Percentiles rank a stretch among this genome's conserved stretches.
phyloP scores from a whole-genome alignment of 1,139 yeast genomes.

The Geotrichum histeridarum region DNA sequence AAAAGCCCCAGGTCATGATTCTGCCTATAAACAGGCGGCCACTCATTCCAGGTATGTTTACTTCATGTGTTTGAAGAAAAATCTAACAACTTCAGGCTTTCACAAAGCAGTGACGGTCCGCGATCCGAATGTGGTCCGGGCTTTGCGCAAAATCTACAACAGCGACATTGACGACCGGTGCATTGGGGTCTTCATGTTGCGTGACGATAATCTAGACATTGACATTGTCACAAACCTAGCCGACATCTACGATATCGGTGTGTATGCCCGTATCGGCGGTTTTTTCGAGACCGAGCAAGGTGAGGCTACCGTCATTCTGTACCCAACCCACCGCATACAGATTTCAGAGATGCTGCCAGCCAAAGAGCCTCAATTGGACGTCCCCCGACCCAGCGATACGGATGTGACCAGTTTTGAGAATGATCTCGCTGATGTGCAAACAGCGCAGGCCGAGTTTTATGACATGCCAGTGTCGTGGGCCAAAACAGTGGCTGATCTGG shows the following conservation, averaged over 20 bases:
- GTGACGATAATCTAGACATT: constrained; percentile 64
- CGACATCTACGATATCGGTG: constrained; percentile 75
- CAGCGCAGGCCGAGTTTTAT: constrained; percentile 23
- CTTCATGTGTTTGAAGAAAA: background rate
- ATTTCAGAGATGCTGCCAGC: constrained; percentile 52
- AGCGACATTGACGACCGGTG: constrained; percentile 62
- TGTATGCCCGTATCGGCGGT: constrained; percentile 64
- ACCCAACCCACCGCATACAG: constrained; percentile 75
- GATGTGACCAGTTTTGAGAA: constrained; percentile 12
- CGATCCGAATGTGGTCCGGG: constrained; percentile 75
- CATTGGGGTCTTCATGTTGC: constrained; percentile 75
- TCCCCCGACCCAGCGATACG: background rate
- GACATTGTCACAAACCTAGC: constrained; percentile 61
- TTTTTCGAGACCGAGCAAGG: constrained; percentile 40
- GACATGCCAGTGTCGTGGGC: constrained; percentile 55
- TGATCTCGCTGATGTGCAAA: constrained; percentile 4
- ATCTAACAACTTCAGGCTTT: constrained; percentile 30
- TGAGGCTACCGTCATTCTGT: constrained; percentile 48
- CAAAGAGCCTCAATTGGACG: background rate
- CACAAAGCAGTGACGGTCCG: constrained; percentile 71
- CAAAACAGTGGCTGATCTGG: constrained; percentile 47
- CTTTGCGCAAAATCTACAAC: constrained; percentile 68
- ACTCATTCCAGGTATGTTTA: constrained; percentile 20
- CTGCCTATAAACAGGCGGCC: constrained; percentile 21
- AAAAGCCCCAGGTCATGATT: constrained; percentile 18